These are phyloP conservation scores for Cokeromyces recurvatus DNA, from an alignment of 371 early-diverging fungal genomes.

Conservation along the genomic window DNA sequence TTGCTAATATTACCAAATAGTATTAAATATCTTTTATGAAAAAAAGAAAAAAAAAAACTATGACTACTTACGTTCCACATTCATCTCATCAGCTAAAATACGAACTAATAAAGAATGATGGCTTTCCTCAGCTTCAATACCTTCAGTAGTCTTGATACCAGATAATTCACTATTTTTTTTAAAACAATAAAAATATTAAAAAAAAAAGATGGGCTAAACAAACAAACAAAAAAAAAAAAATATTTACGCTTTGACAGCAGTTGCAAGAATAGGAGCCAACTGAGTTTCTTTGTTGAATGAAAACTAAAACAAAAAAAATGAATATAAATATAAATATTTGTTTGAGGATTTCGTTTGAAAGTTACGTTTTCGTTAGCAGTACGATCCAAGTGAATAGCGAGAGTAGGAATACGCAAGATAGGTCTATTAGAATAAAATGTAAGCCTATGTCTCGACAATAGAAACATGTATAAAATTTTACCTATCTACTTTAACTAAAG, in stretches of 20 bases:
- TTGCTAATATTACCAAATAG: conserved; percentile 33
- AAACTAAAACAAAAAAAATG: conserved; percentile 46
- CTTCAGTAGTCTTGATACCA: conserved; percentile 24
- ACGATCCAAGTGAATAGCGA: conserved; percentile 96
- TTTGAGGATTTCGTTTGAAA: neutral
- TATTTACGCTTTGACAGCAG: conserved; percentile 64
- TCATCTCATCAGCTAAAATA: conserved; percentile 72
- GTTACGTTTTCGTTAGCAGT: conserved; percentile 63
- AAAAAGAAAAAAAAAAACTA: too few species aligned
- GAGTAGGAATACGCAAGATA: conserved; percentile 89
- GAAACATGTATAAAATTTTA: conserved; percentile 11
- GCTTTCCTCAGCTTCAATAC: conserved; percentile 32
- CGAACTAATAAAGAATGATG: conserved; percentile 81
- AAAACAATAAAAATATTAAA: neutral
- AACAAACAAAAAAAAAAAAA: neutral
- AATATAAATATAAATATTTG: neutral
- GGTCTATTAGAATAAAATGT: conserved; percentile 51
- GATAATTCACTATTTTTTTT: conserved; percentile 22
- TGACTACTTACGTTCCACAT: conserved; percentile 60
- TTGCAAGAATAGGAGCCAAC: conserved; percentile 84
- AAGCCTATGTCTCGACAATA: neutral
- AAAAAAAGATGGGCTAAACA: too few species aligned
- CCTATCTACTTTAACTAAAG: conserved; percentile 71
- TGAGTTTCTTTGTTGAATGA: conserved; percentile 94
- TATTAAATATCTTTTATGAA: too few species aligned